A percentile compares a stretch with the other conserved stretches of the same genome.
Evolutionary conservation across 2,329 filamentous ascomycete genomes (phyloP).

Genomic region (Zymoseptoria passerinii): DNA sequence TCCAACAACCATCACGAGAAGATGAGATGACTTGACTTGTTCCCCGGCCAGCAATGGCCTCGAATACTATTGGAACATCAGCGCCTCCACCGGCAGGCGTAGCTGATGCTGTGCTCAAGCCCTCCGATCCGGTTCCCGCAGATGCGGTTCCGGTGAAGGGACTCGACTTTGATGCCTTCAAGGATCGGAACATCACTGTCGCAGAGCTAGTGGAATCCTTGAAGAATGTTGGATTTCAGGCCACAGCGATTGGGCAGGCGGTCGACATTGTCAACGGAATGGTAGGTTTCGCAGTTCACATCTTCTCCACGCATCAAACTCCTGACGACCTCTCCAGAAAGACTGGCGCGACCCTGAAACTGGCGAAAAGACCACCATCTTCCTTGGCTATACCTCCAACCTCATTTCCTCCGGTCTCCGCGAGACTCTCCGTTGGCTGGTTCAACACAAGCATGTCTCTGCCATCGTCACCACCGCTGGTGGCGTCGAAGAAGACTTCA

Average conservation of each 20-base stretch:
- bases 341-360: constrained; percentile 75
- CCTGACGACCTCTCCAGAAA: constrained; percentile 44
- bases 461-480: constrained; percentile 93
- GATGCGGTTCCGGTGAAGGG: constrained; percentile 76
- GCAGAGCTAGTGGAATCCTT: constrained; percentile 77
- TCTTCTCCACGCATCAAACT: neutral
- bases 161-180: constrained; percentile 82
- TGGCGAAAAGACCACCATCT: constrained; percentile 76
- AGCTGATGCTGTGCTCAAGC: constrained; percentile 74
- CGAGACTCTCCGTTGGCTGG: constrained; percentile 84
- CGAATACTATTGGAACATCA: constrained; percentile 30
- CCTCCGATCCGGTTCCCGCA: constrained; percentile 72
- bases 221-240: constrained; percentile 78
- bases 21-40: neutral
- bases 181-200: constrained; percentile 67
- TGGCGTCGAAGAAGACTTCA: constrained; percentile 93
- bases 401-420: constrained; percentile 92
- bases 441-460: constrained; percentile 85
- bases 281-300: constrained; percentile 47
- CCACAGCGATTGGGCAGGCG: constrained; percentile 73
- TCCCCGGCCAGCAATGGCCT: constrained; percentile 11
- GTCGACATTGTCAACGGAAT: constrained; percentile 91
- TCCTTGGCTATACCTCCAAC: constrained; percentile 95
- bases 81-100: constrained; percentile 32
- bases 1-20: neutral